These are phyloP conservation scores for Apophysomyces elegans DNA, from an alignment of 371 early-diverging fungal species.

Conservation along the genomic window DNA sequence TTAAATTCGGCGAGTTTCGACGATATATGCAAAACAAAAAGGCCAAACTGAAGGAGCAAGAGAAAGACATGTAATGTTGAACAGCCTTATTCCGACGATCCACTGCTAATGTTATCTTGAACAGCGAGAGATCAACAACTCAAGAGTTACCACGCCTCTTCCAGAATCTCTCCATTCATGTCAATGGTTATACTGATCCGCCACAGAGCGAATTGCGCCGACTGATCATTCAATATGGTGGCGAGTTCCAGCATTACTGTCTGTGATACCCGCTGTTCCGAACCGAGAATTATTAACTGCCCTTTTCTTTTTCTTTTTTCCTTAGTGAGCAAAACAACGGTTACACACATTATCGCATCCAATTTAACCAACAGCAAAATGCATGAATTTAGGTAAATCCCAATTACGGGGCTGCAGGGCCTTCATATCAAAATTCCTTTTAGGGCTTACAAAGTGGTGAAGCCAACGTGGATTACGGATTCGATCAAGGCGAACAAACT, in stretches of 20 bases:
- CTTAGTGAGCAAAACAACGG: slow-evolving; percentile 57
- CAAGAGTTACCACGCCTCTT: slow-evolving; percentile 53
- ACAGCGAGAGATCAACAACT: slow-evolving; percentile 15
- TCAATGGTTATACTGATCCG: slow-evolving; percentile 74
- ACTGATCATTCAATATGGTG: slow-evolving; percentile 65
- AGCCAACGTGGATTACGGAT: slow-evolving; percentile 81
- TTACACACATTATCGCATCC: slow-evolving; percentile 74
- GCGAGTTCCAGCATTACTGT: slow-evolving; percentile 62
- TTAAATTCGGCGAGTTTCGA: slow-evolving; percentile 64
- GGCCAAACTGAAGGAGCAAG: slow-evolving; percentile 65
- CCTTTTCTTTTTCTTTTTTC: background rate
- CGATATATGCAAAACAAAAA: slow-evolving; percentile 68
- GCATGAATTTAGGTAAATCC: slow-evolving; percentile 60
- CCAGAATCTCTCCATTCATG: slow-evolving; percentile 60
- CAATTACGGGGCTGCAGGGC: background rate
- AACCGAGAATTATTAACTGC: too few relatives aligned
- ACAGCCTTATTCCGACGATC: background rate
- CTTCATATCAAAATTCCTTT: background rate
- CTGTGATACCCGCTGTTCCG: slow-evolving; percentile 10
- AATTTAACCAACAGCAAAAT: slow-evolving; percentile 71
- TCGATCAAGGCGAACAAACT: slow-evolving; percentile 58
- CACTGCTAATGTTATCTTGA: slow-evolving; percentile 19
- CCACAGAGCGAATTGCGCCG: slow-evolving; percentile 59
- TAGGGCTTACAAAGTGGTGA: slow-evolving; percentile 74
- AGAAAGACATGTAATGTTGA: slow-evolving; percentile 47